phyloP scores from a whole-genome alignment of 805 yeast genomes.

The Sugiyamaella boreocaroliniensis region DNA sequence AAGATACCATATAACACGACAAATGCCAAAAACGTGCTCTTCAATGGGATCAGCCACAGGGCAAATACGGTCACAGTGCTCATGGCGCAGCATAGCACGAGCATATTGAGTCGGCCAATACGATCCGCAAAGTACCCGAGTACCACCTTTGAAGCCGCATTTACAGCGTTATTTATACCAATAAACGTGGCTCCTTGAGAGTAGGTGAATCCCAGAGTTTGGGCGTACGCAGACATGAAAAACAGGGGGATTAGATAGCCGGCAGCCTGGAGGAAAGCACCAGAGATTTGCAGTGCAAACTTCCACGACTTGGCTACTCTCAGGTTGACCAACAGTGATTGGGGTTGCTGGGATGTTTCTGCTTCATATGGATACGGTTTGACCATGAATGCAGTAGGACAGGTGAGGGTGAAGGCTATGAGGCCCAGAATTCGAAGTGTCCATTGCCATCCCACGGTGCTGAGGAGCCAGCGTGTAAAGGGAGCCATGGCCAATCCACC shows the following conservation, averaged over 20 bases:
- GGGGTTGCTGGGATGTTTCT: not conserved
- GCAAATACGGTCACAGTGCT: constrained; percentile 42
- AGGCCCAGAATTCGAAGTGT: constrained; percentile 17
- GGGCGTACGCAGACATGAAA: constrained; percentile 19
- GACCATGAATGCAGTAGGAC: constrained; percentile 11
- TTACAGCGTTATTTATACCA: constrained; percentile 19
- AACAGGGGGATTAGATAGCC: constrained; percentile 18
- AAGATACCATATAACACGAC: constrained; percentile 17
- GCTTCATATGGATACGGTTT: constrained; percentile 7
- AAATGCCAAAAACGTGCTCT: constrained; percentile 15
- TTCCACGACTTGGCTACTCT: constrained; percentile 10
- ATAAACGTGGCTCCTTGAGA: constrained; percentile 18
- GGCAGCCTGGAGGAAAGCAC: constrained; percentile 15
- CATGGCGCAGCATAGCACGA: constrained; percentile 40
- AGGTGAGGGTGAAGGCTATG: constrained; percentile 9
- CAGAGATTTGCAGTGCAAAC: constrained; percentile 14
- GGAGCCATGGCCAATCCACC: constrained; percentile 22
- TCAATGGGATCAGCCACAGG: constrained; percentile 25
- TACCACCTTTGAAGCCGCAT: constrained; percentile 33
- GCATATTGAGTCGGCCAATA: constrained; percentile 50
- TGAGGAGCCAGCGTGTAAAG: constrained; percentile 8
- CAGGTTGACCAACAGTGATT: constrained; percentile 2
- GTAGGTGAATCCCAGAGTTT: constrained; percentile 16
- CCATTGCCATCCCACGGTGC: constrained; percentile 17
- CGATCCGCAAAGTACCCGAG: constrained; percentile 50